Evolutionary conservation across 805 yeast genomes (phyloP), one percentile per base, ranked within the genome.

Genomic region (Zygotorulaspora chibaensis): DNA sequence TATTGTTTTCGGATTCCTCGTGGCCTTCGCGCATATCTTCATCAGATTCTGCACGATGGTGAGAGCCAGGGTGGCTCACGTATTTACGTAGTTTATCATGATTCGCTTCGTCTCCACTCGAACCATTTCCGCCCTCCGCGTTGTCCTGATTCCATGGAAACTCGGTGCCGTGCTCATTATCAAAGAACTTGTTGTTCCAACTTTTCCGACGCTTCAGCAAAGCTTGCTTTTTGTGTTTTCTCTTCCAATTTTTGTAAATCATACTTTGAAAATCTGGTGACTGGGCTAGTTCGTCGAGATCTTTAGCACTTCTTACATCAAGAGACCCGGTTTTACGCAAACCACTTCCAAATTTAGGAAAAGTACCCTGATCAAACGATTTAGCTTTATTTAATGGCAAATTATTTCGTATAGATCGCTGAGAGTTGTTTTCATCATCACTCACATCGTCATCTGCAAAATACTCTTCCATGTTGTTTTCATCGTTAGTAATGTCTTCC

Each of bases 231-330:
- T 59, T 63, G 11, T 61, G 50, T 38, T 65, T 62, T 1, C 51
- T 55, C 31, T 56, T 63, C 59, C 66, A 62, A 49, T 56, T 66
- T 44, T 53, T 56, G 44, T 63, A 67, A 17, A 71, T 62, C 55
- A 69, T 53, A 40, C 61, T 70, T 43, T 76, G 81, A 52, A 76
- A 74, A 2, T 79, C 74, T n/a, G 79, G 75, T 1, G 80, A 68
- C 41, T 65, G 71, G 1, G 61, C 48, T 8, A 68, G 33, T 8
- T 50, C 42, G 16, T 55, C 43, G 17, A 58, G 27, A 25, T 52
- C 52, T 29, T 39, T 56, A 42, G 53, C 61, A 43, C 46, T 50
- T 16, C 56, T 55, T 12, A 66, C 64, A 44, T 77, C 82, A 37
- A 75, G 56, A 0, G 83, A 77, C 49, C 71, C 74, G 10, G 81